A percentile compares a stretch with the other conserved stretches of the same genome.
phyloP scores from a whole-genome alignment of 495 filamentous ascomycete genomes.

The Schizothecium vesticola region DNA sequence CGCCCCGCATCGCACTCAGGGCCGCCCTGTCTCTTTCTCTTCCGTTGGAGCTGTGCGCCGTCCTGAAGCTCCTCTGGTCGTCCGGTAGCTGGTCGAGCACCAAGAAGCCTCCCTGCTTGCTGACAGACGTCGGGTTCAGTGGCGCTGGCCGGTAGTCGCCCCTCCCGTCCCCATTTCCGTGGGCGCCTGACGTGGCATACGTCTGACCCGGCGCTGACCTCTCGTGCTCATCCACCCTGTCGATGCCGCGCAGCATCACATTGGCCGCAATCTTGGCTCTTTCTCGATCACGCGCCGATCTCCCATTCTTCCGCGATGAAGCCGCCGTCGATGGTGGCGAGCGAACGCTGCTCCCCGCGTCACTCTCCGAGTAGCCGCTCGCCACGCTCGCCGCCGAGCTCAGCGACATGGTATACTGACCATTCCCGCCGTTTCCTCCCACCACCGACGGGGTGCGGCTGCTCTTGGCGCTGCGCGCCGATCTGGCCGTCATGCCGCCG shows the following conservation, averaged over 20 bases:
- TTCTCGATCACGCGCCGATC: slow-evolving; percentile 6
- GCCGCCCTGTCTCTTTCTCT: slow-evolving; percentile 19
- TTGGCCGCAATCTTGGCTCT: slow-evolving; percentile 9
- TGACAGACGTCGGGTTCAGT: not conserved
- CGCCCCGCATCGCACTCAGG: slow-evolving; percentile 13
- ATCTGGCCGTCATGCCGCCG: slow-evolving; percentile 21
- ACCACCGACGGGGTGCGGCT: slow-evolving; percentile 20
- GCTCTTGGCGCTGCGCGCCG: slow-evolving; percentile 19
- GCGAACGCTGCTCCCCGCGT: slow-evolving; percentile 22
- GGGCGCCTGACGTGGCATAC: slow-evolving; percentile 9
- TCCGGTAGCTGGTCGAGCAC: slow-evolving; percentile 22
- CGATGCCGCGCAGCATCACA: slow-evolving; percentile 4
- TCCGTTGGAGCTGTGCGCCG: slow-evolving; percentile 20
- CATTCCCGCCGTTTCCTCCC: not conserved
- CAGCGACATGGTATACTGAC: slow-evolving; percentile 8
- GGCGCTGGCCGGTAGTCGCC: slow-evolving; percentile 12
- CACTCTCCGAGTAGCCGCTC: slow-evolving; percentile 16
- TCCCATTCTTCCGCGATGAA: slow-evolving; percentile 9
- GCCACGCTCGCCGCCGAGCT: slow-evolving; percentile 18
- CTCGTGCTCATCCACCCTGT: slow-evolving; percentile 25
- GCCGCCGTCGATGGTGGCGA: slow-evolving; percentile 16
- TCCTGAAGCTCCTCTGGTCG: slow-evolving; percentile 21
- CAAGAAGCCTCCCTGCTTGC: slow-evolving; percentile 22
- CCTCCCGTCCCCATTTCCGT: not conserved
- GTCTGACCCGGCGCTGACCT: slow-evolving; percentile 23